These are phyloP conservation scores for Copromyces sp. DNA, from an alignment of 495 filamentous ascomycete genomes.

Conservation along the genomic window DNA sequence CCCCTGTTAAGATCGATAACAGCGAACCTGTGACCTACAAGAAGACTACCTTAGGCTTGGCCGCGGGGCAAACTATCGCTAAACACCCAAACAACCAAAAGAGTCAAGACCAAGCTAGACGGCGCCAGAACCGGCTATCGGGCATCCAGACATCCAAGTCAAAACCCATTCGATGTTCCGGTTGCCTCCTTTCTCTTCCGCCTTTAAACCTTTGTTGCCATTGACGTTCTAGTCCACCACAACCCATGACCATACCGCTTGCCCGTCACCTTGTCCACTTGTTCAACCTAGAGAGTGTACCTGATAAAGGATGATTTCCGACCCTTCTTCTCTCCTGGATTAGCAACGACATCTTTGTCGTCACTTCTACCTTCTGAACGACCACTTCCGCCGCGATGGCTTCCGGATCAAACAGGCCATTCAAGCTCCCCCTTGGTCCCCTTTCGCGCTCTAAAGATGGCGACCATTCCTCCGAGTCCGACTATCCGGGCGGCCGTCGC, in stretches of 20 bases:
- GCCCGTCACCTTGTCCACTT: not conserved
- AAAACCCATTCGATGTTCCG: not conserved
- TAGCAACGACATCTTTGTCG: not conserved
- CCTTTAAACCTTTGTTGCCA: not conserved
- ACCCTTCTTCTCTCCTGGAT: not conserved
- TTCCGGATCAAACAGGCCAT: not conserved
- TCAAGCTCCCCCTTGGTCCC: not conserved
- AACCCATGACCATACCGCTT: not conserved
- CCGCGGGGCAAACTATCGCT: not conserved
- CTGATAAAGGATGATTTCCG: not conserved
- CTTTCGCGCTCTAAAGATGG: not conserved
- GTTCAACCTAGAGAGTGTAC: not conserved
- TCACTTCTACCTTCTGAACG: not conserved
- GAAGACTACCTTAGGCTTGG: not conserved
- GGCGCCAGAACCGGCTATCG: not conserved
- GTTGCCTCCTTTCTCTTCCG: not conserved
- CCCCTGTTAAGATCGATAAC: not conserved
- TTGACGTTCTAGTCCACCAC: not conserved
- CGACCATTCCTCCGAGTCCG: not conserved
- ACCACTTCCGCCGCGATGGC: not conserved
- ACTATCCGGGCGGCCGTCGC: conserved; percentile 27
- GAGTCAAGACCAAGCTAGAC: not conserved
- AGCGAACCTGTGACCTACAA: not conserved
- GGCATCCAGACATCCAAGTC: not conserved
- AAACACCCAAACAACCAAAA: not conserved